These are phyloP conservation scores for Xanthoconium separans DNA, from an alignment of 1,284 basidiomycete species.

Conservation along the genomic window DNA sequence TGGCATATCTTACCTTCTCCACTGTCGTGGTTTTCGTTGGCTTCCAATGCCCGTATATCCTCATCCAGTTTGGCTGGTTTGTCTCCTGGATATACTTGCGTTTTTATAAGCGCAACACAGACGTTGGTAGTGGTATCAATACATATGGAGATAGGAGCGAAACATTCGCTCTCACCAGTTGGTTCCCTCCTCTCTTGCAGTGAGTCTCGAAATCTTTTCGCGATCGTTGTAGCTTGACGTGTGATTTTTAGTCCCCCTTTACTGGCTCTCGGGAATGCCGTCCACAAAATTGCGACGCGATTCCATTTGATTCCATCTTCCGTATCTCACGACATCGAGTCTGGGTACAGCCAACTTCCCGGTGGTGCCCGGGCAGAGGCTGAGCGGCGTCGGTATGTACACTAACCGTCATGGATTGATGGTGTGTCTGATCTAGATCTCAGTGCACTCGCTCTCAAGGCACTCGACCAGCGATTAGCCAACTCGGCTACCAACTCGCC, in stretches of 20 bases:
- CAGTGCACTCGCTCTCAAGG: slow-evolving; percentile 91
- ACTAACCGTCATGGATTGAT: not conserved
- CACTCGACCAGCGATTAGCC: slow-evolving; percentile 90
- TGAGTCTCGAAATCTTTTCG: slow-evolving; percentile 43
- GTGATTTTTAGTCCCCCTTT: slow-evolving; percentile 45
- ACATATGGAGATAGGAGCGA: slow-evolving; percentile 91
- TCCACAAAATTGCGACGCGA: slow-evolving; percentile 69
- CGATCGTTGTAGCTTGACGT: slow-evolving; percentile 41
- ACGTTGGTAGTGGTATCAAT: slow-evolving; percentile 55
- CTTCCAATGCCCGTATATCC: slow-evolving; percentile 90
- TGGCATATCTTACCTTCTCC: slow-evolving; percentile 90
- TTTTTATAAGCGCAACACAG: slow-evolving; percentile 89
- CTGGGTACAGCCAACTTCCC: slow-evolving; percentile 76
- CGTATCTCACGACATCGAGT: slow-evolving; percentile 61
- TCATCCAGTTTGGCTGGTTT: slow-evolving; percentile 98
- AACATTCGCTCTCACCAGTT: slow-evolving; percentile 93
- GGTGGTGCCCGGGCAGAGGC: slow-evolving; percentile 90
- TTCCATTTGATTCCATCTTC: slow-evolving; percentile 78
- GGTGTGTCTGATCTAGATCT: slow-evolving; percentile 8
- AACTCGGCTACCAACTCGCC: slow-evolving; percentile 49
- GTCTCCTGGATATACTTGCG: slow-evolving; percentile 93
- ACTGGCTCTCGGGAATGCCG: slow-evolving; percentile 63
- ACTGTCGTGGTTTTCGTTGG: slow-evolving; percentile 87
- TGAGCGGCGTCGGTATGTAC: slow-evolving; percentile 78
- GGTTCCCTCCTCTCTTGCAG: slow-evolving; percentile 96